Evolutionary conservation across 495 filamentous ascomycete genomes (phyloP).

Genomic region (Aspergillus conjunctus): DNA sequence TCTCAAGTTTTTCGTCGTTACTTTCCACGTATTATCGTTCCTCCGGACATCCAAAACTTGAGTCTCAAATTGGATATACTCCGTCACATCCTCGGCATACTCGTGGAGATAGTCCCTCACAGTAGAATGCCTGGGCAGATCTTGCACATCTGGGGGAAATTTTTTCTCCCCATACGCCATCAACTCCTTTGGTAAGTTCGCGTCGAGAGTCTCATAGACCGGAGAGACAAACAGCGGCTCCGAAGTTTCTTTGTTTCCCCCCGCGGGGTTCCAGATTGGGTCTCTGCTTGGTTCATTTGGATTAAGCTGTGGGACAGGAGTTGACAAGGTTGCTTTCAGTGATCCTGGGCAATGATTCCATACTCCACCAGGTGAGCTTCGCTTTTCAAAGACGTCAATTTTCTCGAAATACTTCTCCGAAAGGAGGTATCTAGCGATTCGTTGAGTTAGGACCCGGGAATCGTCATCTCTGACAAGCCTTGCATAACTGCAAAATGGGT

Average conservation of each 20-base stretch:
- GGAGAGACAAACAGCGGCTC: constrained; percentile 63
- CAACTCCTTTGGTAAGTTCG: constrained; percentile 81
- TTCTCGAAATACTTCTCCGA: constrained; percentile 70
- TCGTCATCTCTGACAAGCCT: neutral
- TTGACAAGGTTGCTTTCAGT: constrained; percentile 30
- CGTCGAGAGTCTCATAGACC: constrained; percentile 78
- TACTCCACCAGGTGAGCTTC: constrained; percentile 70
- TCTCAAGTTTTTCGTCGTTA: constrained; percentile 56
- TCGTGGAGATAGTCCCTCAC: constrained; percentile 73
- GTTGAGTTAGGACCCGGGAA: constrained; percentile 3
- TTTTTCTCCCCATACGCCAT: constrained; percentile 77
- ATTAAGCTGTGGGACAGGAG: constrained; percentile 45
- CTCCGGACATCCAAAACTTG: constrained; percentile 56
- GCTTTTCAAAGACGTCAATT: constrained; percentile 83
- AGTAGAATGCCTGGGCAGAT: constrained; percentile 70
- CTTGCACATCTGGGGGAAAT: constrained; percentile 61
- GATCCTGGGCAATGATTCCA: constrained; percentile 66
- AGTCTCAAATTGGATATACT: constrained; percentile 57
- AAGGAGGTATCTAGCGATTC: constrained; percentile 61
- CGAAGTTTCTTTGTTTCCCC: constrained; percentile 21
- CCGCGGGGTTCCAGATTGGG: constrained; percentile 44
- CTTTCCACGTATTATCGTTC: constrained; percentile 47
- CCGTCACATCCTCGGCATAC: constrained; percentile 66
- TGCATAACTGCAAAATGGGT: neutral
- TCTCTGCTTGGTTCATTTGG: constrained; percentile 43